These are phyloP conservation scores for Talaromyces sp. DNA, from an alignment of 2,329 filamentous ascomycete genomes.

Conservation along the genomic window DNA sequence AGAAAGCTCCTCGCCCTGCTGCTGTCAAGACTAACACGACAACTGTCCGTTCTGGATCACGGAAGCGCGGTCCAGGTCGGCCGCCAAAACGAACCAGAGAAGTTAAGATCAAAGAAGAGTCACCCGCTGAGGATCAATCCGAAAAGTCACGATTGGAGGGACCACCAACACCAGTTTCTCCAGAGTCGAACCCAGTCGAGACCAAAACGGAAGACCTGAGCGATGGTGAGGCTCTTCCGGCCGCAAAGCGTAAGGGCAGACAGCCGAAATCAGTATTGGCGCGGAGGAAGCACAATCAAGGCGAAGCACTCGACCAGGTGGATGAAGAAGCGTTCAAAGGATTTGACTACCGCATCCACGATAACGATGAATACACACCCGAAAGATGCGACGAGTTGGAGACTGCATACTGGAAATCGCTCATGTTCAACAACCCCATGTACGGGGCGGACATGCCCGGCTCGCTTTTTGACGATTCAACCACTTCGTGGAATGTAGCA, in stretches of 20 bases:
- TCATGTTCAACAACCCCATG: constrained; percentile 89
- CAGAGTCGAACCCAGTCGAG: constrained; percentile 47
- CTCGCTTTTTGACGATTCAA: constrained; percentile 83
- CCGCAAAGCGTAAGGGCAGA: constrained; percentile 46
- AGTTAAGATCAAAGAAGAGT: constrained; percentile 37
- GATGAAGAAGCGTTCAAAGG: constrained; percentile 87
- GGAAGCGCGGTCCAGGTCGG: constrained; percentile 36
- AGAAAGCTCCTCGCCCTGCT: constrained; percentile 39
- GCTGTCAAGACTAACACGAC: constrained; percentile 27
- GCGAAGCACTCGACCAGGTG: constrained; percentile 70
- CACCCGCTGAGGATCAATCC: constrained; percentile 29
- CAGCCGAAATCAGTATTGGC: constrained; percentile 73
- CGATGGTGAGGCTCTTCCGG: constrained; percentile 39
- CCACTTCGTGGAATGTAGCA: constrained; percentile 86
- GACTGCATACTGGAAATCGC: constrained; percentile 91
- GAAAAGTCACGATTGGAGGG: constrained; percentile 41
- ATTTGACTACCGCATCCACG: constrained; percentile 84
- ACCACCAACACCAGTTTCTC: constrained; percentile 52
- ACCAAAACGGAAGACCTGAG: constrained; percentile 53
- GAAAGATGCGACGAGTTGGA: constrained; percentile 94
- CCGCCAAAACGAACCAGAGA: constrained; percentile 35
- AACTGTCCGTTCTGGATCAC: constrained; percentile 41
- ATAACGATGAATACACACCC: constrained; percentile 77
- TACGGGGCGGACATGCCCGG: constrained; percentile 97
- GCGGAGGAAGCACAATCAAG: constrained; percentile 76